Evolutionary conservation across 345 rosid species (phyloP), one percentile per base, ranked within the genome.

Genomic region (Sisymbrium altissimum): DNA sequence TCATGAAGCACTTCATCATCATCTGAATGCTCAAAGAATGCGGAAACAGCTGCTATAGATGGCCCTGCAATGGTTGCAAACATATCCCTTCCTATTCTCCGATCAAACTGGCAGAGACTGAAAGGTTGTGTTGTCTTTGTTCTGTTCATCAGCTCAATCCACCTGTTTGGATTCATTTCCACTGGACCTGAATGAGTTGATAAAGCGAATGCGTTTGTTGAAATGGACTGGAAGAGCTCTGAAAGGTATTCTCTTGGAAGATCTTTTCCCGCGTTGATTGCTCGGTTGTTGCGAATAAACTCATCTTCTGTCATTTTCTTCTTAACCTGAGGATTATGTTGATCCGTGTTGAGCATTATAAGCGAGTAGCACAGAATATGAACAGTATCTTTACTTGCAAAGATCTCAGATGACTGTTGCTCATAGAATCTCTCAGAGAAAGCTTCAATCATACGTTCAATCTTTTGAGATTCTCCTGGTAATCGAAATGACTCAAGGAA

Each of bases 251-350:
- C 98, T 74, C 96, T 85, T 2, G 97, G 98, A 25, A 94, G 97
- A 79, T 94, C 97, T 41, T 84, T 85, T 15, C 92, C 97, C 2
- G 78, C 96, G 58, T 94, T 91, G 41, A 94, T 94, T 8, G 86
- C 93, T 67, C 97, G 78, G 44, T 92, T 91, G 78, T 94, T 94
- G 60, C 87, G 84, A 14, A 94, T 89, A 63, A 94, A 94, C 63
- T 94, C 98, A 49, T 94, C 98, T 73, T 91, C 98, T 1, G 98
- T 89, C 97, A 94, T 94, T 78, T 88, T 94, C 74, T 87, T 94
- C 85, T 86, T 91, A 4, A 91, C 96, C 60, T 94, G 97, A 4
- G 95, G 96, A 53, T 94, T 94, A 74, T 94, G 97, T 25, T 87
- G 97, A 67, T 94, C 97, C 0, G 98, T 91, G 38, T 94, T 94